Conservation (phyloP, 2,329 filamentous ascomycete species). For the Trichoderma simmonsii region DNA sequence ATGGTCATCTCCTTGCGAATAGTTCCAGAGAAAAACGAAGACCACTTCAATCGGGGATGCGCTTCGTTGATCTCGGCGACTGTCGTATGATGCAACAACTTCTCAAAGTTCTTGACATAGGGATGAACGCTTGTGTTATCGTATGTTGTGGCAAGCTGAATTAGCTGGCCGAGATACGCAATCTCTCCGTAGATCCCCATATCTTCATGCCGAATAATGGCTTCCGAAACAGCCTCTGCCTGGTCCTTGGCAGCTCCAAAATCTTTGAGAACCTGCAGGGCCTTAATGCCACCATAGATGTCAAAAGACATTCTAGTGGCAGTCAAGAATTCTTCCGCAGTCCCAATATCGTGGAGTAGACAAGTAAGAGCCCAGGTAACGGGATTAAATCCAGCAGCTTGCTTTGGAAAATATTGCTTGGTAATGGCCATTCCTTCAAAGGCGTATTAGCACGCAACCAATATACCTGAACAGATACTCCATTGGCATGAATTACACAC, state of each 20-base stretch:
- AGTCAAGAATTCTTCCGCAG: neutral
- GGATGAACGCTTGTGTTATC: neutral
- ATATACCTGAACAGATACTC: neutral
- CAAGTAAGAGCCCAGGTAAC: neutral
- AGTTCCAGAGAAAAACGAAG: neutral
- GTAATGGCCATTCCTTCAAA: neutral
- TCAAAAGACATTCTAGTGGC: neutral
- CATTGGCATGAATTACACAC: neutral
- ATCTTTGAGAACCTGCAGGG: neutral
- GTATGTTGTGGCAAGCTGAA: neutral
- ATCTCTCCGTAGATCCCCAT: neutral
- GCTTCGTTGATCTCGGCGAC: neutral
- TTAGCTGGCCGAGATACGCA: neutral
- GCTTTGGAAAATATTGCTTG: neutral
- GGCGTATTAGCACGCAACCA: neutral
- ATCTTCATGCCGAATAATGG: neutral
- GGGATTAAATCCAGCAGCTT: neutral
- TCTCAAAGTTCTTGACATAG: neutral
- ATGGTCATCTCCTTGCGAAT: slow-evolving; percentile 55
- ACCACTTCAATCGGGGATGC: neutral
- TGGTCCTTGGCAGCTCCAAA: neutral
- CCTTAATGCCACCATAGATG: neutral
- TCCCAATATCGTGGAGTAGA: neutral
- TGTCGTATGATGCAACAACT: neutral
- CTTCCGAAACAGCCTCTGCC: neutral